phyloP scores from a whole-genome alignment of 192 early-diverging fungal species.

The Spizellomyces punctatus region DNA sequence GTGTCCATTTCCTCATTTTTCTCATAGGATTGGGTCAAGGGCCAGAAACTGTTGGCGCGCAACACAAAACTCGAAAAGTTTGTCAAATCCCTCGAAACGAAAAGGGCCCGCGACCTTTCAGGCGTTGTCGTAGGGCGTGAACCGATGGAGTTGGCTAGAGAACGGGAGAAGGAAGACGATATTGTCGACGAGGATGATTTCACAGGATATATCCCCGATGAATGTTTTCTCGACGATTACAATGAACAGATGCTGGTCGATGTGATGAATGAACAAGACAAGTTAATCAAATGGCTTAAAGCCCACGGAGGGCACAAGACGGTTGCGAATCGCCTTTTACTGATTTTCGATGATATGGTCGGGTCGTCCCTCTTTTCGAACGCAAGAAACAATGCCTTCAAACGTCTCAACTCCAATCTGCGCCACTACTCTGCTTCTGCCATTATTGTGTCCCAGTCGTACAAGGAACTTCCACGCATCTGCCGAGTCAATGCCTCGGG shows the following conservation, averaged over 20 bases:
- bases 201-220: background rate
- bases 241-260: background rate
- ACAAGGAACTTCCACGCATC: background rate
- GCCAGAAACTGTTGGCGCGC: background rate
- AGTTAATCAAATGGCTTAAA: background rate
- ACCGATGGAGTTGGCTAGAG: no score
- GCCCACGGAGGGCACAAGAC: background rate
- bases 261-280: background rate
- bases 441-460: background rate
- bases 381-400: slow-evolving; percentile 4
- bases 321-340: background rate
- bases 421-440: background rate
- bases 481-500: background rate
- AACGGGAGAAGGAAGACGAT: no score
- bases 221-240: background rate
- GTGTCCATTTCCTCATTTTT: no score
- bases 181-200: background rate
- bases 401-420: background rate
- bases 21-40: no score
- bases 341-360: slow-evolving; percentile 1
- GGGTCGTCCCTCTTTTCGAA: slow-evolving; percentile 3
- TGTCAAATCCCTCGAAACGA: background rate
- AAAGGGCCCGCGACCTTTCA: no score
- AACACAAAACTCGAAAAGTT: background rate
- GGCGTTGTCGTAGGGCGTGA: no score